These are phyloP conservation scores for Amylocarpus encephaloides DNA, from an alignment of 2,329 filamentous ascomycete genomes.

Conservation along the genomic window DNA sequence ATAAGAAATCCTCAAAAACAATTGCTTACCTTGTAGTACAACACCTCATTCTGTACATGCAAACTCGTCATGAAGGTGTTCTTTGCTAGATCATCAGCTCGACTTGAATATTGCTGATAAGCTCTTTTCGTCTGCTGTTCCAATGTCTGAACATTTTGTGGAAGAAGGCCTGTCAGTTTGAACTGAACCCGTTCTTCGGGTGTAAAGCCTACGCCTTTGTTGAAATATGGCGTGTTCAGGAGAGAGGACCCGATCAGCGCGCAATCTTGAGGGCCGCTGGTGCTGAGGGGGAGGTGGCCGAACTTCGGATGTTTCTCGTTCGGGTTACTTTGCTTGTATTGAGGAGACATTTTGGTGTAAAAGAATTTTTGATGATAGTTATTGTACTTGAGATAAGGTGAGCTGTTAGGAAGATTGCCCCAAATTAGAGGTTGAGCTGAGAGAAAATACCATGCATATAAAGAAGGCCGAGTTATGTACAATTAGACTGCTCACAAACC, in stretches of 20 bases:
- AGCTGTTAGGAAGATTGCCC: not conserved
- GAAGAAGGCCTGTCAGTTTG: conserved; percentile 66
- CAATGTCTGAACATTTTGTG: conserved; percentile 64
- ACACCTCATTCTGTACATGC: conserved; percentile 77
- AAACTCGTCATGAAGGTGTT: conserved; percentile 84
- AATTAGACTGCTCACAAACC: too few species aligned
- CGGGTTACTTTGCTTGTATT: conserved; percentile 19
- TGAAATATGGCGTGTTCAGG: conserved; percentile 62
- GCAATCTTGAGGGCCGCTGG: conserved; percentile 43
- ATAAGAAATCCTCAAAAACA: not conserved
- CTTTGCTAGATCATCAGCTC: conserved; percentile 63
- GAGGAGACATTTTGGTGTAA: not conserved
- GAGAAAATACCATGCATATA: too few species aligned
- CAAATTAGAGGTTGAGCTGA: too few species aligned
- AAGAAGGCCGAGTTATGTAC: too few species aligned
- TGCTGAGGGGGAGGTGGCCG: conserved; percentile 42
- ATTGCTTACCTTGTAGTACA: conserved; percentile 64
- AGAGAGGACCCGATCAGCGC: conserved; percentile 47
- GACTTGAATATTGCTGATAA: conserved; percentile 68
- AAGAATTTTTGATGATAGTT: not conserved
- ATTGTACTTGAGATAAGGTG: not conserved
- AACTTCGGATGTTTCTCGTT: conserved; percentile 34
- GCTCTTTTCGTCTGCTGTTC: conserved; percentile 72
- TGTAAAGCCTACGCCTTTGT: conserved; percentile 78
- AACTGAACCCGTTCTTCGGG: conserved; percentile 62